These are phyloP conservation scores for Loxodes magnus DNA, from an alignment of 73 alveolate genomes.

Conservation along the genomic window DNA sequence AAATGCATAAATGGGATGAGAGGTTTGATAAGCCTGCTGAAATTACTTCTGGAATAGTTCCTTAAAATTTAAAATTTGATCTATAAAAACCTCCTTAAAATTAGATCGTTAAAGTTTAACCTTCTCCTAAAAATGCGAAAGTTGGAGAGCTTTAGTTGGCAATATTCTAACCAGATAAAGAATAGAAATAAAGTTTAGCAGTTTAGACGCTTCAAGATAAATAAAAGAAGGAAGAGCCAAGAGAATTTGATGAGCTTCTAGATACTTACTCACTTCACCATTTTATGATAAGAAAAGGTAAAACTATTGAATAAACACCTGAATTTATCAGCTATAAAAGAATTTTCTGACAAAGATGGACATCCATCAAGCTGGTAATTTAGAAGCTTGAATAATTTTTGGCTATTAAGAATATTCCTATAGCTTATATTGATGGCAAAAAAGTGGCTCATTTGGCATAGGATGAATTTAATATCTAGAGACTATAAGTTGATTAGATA, in stretches of 20 bases:
- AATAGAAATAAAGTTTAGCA: conserved; percentile 3
- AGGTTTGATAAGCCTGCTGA: neutral
- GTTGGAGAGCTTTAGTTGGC: neutral
- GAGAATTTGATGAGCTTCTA: conserved; percentile 52
- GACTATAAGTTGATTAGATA: conserved; percentile 15
- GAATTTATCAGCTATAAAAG: conserved; percentile 47
- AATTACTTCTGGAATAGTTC: neutral
- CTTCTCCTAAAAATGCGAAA: neutral
- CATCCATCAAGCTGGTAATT: conserved; percentile 29
- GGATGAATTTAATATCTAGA: too few relatives aligned
- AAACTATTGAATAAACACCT: conserved; percentile 39
- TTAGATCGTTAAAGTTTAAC: too few relatives aligned
- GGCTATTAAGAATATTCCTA: conserved; percentile 29
- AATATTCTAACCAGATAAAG: neutral
- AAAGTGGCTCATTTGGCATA: conserved; percentile 18
- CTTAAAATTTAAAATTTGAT: neutral
- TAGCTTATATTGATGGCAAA: conserved; percentile 45
- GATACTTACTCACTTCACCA: conserved; percentile 59
- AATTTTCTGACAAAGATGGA: conserved; percentile 46
- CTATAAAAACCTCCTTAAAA: too few relatives aligned
- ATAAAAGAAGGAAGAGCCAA: conserved; percentile 17
- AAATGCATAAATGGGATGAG: conserved; percentile 2
- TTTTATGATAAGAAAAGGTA: conserved; percentile 45
- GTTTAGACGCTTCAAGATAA: neutral
- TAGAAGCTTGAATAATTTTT: conserved; percentile 30